phyloP scores from a whole-genome alignment of 345 rosid genomes.

The Melaleuca quinquenervia region DNA sequence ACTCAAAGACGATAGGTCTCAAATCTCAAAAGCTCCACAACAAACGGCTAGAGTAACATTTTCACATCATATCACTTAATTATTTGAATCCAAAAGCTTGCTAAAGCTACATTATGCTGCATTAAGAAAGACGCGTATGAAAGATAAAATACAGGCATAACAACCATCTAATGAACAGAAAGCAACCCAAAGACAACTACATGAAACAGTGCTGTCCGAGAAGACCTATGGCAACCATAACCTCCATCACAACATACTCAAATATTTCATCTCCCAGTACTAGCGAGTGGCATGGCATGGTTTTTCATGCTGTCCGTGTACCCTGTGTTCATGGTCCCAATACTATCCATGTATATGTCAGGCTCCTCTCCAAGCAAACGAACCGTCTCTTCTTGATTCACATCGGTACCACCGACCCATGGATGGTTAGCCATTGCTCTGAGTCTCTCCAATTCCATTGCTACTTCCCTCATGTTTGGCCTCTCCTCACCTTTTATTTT shows the following conservation, averaged over 20 bases:
- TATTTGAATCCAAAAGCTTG: neutral
- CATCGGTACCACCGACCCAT: neutral
- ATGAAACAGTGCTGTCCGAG: too few species aligned
- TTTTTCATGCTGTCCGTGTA: neutral
- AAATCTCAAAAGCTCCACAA: too few species aligned
- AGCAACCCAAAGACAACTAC: too few species aligned
- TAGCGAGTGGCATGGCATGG: neutral
- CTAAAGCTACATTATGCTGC: neutral
- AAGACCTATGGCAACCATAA: too few species aligned
- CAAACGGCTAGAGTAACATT: too few species aligned
- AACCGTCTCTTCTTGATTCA: neutral
- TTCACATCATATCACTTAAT: too few species aligned
- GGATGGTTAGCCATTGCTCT: neutral
- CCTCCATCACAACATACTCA: too few species aligned
- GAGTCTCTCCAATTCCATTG: constrained; percentile 6
- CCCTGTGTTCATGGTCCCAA: neutral
- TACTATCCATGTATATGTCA: neutral
- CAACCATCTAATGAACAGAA: too few species aligned
- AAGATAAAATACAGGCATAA: neutral
- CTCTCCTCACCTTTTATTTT: constrained; percentile 11
- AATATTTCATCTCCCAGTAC: neutral
- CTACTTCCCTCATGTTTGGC: constrained; percentile 23
- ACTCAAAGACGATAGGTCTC: too few species aligned
- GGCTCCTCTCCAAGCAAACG: neutral
- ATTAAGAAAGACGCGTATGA: neutral